Evolutionary conservation across 1,284 basidiomycete genomes (phyloP), one percentile per base, ranked within the genome.

Genomic region (Cutaneotrichosporon sp.): DNA sequence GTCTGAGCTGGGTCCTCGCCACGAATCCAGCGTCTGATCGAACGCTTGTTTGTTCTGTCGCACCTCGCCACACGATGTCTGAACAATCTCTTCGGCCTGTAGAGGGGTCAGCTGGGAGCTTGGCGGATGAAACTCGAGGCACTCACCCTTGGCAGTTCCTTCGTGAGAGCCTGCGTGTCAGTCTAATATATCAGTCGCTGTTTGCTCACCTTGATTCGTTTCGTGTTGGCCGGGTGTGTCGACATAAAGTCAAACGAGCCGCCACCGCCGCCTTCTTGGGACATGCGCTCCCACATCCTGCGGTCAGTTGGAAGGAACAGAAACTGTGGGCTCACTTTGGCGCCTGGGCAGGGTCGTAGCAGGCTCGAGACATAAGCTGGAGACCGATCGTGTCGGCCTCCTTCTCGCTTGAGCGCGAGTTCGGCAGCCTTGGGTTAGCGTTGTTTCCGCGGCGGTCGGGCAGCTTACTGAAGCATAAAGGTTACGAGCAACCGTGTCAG

Each of bases 301-400:
- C 8, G 10, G n/a, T 44, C 11, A 41, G 34, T 12, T 7, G 22
- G 22, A 14, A 35, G 7, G 14, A 2, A 5, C 24, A 41, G 14
- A n/a, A n/a, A n/a, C n/a, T 10, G 10, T 4, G 47, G 17, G 72
- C 79, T 66, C 64, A 89, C 87, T 80, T 79, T 11, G 85, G 82
- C 0, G 89, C 82, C 49, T 85, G 86, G 6, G 55, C 27, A 0
- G 66, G 69, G 50, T 70, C 54, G 51, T 61, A 72, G 55, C 70
- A 72, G 16, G 67, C 68, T 46, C 58, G 61, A 34, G 88, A 78
- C 76, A 84, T 84, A 26, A 90, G 76, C 11, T 78, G 78, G 48
- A 91, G 68, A 7, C 89, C 89, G 44, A 91, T 84, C 27, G 81
- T 79, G 67, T 90, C 87, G 32, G 88, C 87, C 80, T 97, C 92